These are phyloP conservation scores for Polymyxa betae DNA, from an alignment of 208 protist genomes.

Conservation along the genomic window DNA sequence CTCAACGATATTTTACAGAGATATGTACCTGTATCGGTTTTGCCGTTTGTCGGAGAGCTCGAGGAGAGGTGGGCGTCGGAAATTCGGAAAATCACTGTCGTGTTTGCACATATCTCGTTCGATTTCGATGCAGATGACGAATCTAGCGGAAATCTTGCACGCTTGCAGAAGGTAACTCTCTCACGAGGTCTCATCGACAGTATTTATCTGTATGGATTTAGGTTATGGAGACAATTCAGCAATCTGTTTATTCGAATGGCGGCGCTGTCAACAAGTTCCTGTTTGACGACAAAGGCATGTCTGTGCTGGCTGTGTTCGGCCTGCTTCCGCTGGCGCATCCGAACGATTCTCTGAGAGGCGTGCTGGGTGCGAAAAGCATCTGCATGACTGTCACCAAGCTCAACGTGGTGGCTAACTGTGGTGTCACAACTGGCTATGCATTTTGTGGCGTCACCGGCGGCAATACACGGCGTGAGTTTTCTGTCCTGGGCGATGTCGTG, in stretches of 20 bases:
- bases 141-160: not conserved
- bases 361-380: not conserved
- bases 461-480: conserved; percentile 16
- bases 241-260: not conserved
- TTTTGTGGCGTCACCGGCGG: conserved; percentile 53
- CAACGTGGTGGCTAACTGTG: not conserved
- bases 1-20: not conserved
- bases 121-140: not conserved
- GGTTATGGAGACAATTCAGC: conserved; percentile 53
- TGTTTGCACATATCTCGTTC: conserved; percentile 62
- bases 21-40: conserved; percentile 59
- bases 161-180: not conserved
- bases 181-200: not conserved
- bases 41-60: conserved; percentile 54
- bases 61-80: conserved; percentile 64
- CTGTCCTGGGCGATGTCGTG: conserved; percentile 51
- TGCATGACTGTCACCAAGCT: not conserved
- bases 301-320: conserved; percentile 53
- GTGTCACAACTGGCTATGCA: conserved; percentile 45
- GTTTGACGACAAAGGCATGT: conserved; percentile 57
- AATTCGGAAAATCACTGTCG: conserved; percentile 60
- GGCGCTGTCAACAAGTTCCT: conserved; percentile 55
- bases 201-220: not conserved
- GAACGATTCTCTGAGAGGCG: conserved; percentile 45
- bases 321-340: conserved; percentile 31